Evolutionary conservation across 148 eudicot species (phyloP), one percentile per base, ranked within the genome.

Genomic region (Beta vulgaris): DNA sequence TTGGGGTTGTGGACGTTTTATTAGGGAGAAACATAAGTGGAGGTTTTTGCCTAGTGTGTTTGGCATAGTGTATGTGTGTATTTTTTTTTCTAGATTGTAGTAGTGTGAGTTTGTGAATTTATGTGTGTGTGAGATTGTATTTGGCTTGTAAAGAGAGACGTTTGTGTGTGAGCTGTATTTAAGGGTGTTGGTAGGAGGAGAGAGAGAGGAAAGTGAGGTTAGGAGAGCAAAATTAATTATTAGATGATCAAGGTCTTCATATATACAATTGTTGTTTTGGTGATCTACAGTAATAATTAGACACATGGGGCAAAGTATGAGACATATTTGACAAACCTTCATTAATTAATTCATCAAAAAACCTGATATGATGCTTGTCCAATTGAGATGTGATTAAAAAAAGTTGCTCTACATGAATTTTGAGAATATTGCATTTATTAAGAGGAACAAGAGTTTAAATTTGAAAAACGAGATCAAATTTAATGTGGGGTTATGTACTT

Each of bases 1-100:
- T 60, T 58, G 80, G 40, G 63, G 49, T 68, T 72, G 71, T 4
- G 78, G 82, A 12, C 75, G 75, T 69, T 83, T 87, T 82, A 88
- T 81, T 40, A 83, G 73, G 21, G 89, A 76, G 85, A 91, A 86
- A 80, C 90, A 91, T 53, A 82, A 74, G 71, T 85, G 72, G 51
- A 91, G 80, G 78, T 85, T 89, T 79, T 79, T 87, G 36, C 71
- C 83, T 12, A 87, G 67, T 21, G 75, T 80, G 49, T 69, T 81
- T 70, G 87, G 78, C 97, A 88, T 92, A 39, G 48, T 31, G 46
- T 46, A 2, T 4, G 14, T 72, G 12, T 35, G 29, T 34, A 48
- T 58, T 55, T 66, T 26, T 66, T 2, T 28, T 11, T 68, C 35
- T 37, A 32, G 28, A 37, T 14, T 64, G 18, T 2, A 32, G 1